Evolutionary conservation across 192 early-diverging fungal species (phyloP).

Genomic region (Dissophora globulifera): DNA sequence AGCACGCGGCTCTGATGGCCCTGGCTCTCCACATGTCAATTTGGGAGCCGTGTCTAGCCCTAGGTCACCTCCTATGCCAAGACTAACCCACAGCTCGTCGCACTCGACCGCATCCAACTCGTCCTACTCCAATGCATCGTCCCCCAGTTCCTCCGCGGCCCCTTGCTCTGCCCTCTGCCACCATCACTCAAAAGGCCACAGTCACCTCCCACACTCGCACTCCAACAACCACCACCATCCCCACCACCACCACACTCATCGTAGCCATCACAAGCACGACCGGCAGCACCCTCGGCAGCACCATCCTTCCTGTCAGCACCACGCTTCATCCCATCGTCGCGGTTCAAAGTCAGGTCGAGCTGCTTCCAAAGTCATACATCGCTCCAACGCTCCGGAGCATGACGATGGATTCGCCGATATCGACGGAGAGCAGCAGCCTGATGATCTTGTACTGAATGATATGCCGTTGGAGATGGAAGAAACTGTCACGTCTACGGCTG

Average conservation of each 20-base stretch:
- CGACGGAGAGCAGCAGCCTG: background rate
- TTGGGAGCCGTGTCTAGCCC: background rate
- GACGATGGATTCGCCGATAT: background rate
- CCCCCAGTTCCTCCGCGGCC: slow-evolving; percentile 28
- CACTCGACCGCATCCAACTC: slow-evolving; percentile 31
- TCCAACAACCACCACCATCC: slow-evolving; percentile 10
- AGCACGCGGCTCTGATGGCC: slow-evolving; percentile 24
- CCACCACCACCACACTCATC: slow-evolving; percentile 7
- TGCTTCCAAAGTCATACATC: background rate
- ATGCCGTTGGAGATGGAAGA: slow-evolving; percentile 13
- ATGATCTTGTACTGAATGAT: background rate
- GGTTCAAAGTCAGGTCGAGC: slow-evolving; percentile 7
- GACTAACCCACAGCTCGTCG: slow-evolving; percentile 15
- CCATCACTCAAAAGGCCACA: slow-evolving; percentile 17
- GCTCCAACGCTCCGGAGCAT: background rate
- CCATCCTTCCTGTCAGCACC: slow-evolving; percentile 26
- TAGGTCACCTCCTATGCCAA: slow-evolving; percentile 23
- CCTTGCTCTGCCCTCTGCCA: slow-evolving; percentile 22
- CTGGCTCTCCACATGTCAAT: slow-evolving; percentile 36
- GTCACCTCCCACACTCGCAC: slow-evolving; percentile 7
- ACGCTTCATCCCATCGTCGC: slow-evolving; percentile 6
- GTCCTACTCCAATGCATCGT: slow-evolving; percentile 40
- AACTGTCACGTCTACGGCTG: slow-evolving; percentile 14
- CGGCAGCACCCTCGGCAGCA: slow-evolving; percentile 15
- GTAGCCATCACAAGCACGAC: slow-evolving; percentile 7